Conservation (phyloP, 2,329 filamentous ascomycete genomes). For the Raffaelea albimanens region DNA sequence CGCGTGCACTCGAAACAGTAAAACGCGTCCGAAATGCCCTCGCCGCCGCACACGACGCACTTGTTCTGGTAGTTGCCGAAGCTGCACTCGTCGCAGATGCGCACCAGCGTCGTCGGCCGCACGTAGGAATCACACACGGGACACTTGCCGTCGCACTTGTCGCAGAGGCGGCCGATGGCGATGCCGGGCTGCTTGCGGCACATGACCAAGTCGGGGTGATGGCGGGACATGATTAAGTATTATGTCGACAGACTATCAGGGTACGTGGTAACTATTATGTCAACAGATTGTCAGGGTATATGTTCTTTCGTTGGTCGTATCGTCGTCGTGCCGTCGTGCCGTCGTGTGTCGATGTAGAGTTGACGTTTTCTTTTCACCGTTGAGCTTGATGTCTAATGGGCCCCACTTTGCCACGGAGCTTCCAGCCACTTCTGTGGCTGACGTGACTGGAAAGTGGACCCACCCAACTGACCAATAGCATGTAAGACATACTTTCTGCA, state of each 20-base stretch:
- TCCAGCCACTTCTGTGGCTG: conserved; percentile 12
- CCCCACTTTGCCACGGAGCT: conserved; percentile 12
- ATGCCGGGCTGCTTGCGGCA: conserved; percentile 98
- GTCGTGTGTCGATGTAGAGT: too few relatives aligned
- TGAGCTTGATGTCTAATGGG: too few relatives aligned
- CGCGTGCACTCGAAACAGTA: conserved; percentile 99
- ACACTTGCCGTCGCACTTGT: conserved; percentile 99
- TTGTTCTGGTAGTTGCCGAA: conserved; percentile 99
- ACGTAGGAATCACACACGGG: conserved; percentile 99
- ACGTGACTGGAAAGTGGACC: background rate
- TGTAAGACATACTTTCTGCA: too few relatives aligned
- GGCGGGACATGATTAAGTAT: conserved; percentile 62
- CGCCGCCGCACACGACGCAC: conserved; percentile 95
- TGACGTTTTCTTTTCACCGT: too few relatives aligned
- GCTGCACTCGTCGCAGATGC: conserved; percentile 98
- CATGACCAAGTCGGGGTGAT: conserved; percentile 98
- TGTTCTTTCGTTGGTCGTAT: too few relatives aligned
- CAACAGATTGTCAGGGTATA: too few relatives aligned
- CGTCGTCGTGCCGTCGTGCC: too few relatives aligned
- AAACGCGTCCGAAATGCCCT: conserved; percentile 91
- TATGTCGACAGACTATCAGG: background rate
- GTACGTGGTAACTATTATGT: background rate
- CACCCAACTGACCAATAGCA: background rate
- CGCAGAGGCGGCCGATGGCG: conserved; percentile 95
- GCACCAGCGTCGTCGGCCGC: conserved; percentile 89